phyloP scores from a whole-genome alignment of 192 early-diverging fungal genomes.

The Backusella parvicylindrica region DNA sequence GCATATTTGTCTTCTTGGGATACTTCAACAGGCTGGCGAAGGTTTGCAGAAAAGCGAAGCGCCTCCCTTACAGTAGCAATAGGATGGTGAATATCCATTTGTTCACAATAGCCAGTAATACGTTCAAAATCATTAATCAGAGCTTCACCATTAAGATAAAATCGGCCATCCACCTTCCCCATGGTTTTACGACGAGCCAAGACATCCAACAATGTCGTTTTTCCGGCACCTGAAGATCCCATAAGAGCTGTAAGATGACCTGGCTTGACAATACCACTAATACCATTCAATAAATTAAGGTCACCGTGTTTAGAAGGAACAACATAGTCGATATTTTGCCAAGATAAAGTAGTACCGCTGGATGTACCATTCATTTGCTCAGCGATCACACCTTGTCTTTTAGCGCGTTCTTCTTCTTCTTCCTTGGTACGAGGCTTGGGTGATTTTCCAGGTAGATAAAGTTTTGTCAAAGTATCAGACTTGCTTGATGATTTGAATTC shows the following conservation, averaged over 20 bases:
- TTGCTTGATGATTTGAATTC: conserved; percentile 47
- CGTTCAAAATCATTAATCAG: conserved; percentile 65
- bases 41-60: conserved; percentile 67
- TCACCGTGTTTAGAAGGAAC: conserved; percentile 61
- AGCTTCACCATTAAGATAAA: conserved; percentile 62
- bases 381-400: conserved; percentile 23
- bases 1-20: conserved; percentile 59
- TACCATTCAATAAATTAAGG: conserved; percentile 60
- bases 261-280: conserved; percentile 68
- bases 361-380: conserved; percentile 34
- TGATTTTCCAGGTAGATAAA: conserved; percentile 41
- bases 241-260: conserved; percentile 78
- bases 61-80: conserved; percentile 75
- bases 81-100: conserved; percentile 80
- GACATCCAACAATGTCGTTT: conserved; percentile 73
- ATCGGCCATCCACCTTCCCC: conserved; percentile 53
- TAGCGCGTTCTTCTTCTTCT: conserved; percentile 24
- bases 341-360: conserved; percentile 51
- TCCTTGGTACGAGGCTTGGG: conserved; percentile 18
- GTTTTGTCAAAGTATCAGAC: conserved; percentile 40
- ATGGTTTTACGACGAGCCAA: conserved; percentile 76
- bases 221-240: conserved; percentile 71
- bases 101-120: conserved; percentile 79
- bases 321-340: conserved; percentile 66
- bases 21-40: conserved; percentile 68